Percentiles rank a stretch among this genome's conserved stretches.
phyloP scores from a whole-genome alignment of 805 yeast genomes.

The Lipomyces yamadae region DNA sequence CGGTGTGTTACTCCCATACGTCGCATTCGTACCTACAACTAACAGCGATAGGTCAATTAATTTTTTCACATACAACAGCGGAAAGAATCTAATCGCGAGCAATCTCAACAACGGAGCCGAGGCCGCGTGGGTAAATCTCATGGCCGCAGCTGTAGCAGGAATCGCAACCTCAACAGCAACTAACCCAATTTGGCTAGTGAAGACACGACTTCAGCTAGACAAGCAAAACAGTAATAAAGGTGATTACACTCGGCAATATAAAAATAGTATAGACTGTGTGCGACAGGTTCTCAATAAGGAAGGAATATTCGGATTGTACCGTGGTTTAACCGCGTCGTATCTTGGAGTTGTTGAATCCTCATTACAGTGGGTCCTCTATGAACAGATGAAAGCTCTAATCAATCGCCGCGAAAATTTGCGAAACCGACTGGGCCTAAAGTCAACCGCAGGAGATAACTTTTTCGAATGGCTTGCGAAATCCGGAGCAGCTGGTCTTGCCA shows the following conservation, averaged over 20 bases:
- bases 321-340: conserved; percentile 93
- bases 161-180: conserved; percentile 94
- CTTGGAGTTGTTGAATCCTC: conserved; percentile 92
- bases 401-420: conserved; percentile 51
- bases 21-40: neutral
- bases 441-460: conserved; percentile 61
- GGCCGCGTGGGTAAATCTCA: conserved; percentile 80
- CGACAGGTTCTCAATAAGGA: conserved; percentile 70
- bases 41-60: conserved; percentile 69
- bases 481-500: conserved; percentile 97
- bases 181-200: conserved; percentile 96
- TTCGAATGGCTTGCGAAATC: conserved; percentile 94
- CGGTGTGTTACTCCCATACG: conserved; percentile 34
- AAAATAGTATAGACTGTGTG: conserved; percentile 84
- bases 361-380: conserved; percentile 94
- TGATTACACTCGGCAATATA: conserved; percentile 58
- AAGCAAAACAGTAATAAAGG: conserved; percentile 56
- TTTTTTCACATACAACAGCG: conserved; percentile 94
- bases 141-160: conserved; percentile 91
- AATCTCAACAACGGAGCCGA: conserved; percentile 76
- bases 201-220: conserved; percentile 92
- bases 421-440: conserved; percentile 45
- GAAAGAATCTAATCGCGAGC: conserved; percentile 73
- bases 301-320: conserved; percentile 79
- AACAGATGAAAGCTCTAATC: conserved; percentile 83